phyloP scores from a whole-genome alignment of 2,329 filamentous ascomycete species.

The Zymoseptoria tritici region DNA sequence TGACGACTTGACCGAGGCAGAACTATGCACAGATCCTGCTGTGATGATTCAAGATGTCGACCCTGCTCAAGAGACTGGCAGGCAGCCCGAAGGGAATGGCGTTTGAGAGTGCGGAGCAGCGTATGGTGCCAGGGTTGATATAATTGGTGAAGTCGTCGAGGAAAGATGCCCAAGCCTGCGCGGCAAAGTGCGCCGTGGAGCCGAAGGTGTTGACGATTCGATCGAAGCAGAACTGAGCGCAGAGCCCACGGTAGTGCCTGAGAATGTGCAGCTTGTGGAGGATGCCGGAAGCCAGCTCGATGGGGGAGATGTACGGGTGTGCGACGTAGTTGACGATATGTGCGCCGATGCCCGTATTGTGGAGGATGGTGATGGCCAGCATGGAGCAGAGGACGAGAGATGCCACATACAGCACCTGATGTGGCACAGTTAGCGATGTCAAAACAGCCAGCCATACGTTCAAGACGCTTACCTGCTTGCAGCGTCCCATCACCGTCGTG shows the following conservation, averaged over 20 bases:
- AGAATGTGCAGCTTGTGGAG: neutral
- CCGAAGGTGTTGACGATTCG: neutral
- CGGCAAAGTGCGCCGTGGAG: neutral
- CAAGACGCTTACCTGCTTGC: neutral
- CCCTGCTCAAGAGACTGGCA: too few species aligned
- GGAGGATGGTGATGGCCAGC: neutral
- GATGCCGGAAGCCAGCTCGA: neutral
- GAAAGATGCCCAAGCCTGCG: neutral
- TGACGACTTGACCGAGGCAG: too few species aligned
- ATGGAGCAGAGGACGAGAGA: neutral
- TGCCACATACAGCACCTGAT: neutral
- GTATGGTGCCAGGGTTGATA: neutral
- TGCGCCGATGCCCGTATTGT: neutral
- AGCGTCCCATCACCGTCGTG: too few species aligned
- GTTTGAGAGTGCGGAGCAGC: too few species aligned
- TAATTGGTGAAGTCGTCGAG: neutral
- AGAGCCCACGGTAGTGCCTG: neutral
- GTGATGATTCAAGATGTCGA: too few species aligned
- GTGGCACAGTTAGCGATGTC: neutral
- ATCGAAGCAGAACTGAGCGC: neutral
- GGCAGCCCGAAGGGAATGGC: too few species aligned
- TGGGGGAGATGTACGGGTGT: neutral
- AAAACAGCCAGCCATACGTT: neutral
- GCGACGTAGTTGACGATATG: neutral
- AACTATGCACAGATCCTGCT: too few species aligned